These are phyloP conservation scores for Bolboschoenus planiculmis DNA, from an alignment of 176 grass and related monocot species.

Conservation along the genomic window DNA sequence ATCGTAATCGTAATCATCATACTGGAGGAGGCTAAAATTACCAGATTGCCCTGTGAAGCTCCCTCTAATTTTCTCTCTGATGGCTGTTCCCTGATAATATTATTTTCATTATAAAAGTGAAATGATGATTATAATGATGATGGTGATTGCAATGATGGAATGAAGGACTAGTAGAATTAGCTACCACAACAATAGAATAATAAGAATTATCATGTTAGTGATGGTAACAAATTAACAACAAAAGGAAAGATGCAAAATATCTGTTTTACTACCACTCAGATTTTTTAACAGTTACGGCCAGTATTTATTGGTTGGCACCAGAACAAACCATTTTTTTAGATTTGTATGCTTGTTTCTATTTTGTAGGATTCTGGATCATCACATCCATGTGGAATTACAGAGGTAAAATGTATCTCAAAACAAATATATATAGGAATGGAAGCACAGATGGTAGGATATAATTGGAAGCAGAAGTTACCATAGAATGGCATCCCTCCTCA, in stretches of 20 bases:
- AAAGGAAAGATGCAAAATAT: neutral
- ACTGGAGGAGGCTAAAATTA: constrained; percentile 69
- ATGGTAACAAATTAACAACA: neutral
- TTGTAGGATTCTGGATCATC: neutral
- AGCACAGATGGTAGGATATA: neutral
- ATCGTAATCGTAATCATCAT: constrained; percentile 38
- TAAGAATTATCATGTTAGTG: neutral
- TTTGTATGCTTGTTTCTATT: neutral
- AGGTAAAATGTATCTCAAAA: neutral
- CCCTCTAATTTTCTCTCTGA: constrained; percentile 74
- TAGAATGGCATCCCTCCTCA: constrained; percentile 89
- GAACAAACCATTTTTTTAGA: neutral
- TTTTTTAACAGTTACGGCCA: neutral
- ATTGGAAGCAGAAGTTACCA: constrained; percentile 38
- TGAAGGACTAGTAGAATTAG: neutral
- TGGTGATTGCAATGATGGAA: neutral
- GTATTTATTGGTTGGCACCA: neutral
- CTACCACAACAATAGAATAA: neutral
- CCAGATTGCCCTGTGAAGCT: constrained; percentile 70
- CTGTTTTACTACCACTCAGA: neutral
- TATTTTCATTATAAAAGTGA: neutral
- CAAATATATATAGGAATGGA: neutral
- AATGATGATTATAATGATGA: neutral
- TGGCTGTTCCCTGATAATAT: constrained; percentile 60
- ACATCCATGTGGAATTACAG: neutral